These are phyloP conservation scores for Teratosphaeria zuluensis DNA, from an alignment of 2,329 filamentous ascomycete species.

Conservation along the genomic window DNA sequence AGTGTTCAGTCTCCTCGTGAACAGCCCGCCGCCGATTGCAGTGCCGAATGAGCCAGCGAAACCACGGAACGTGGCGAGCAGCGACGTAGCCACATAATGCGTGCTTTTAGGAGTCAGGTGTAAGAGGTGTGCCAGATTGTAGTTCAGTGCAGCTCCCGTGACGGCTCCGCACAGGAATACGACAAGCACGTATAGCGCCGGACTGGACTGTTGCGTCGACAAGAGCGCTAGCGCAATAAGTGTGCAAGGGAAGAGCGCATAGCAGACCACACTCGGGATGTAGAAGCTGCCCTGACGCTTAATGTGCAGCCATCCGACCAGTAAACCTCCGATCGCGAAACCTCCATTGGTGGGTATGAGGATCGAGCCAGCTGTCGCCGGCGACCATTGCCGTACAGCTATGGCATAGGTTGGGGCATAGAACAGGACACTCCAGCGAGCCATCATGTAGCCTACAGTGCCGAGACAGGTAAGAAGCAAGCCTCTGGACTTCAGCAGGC, in stretches of 20 bases:
- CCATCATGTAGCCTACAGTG: conserved; percentile 69
- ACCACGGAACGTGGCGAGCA: conserved; percentile 70
- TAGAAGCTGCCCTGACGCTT: conserved; percentile 65
- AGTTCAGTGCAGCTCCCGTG: conserved; percentile 66
- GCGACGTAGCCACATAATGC: conserved; percentile 65
- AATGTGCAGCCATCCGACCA: conserved; percentile 68
- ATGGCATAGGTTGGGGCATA: conserved; percentile 73
- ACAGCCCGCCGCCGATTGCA: conserved; percentile 68
- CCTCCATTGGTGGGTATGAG: conserved; percentile 74
- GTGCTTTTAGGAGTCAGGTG: conserved; percentile 57
- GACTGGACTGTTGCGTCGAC: conserved; percentile 43
- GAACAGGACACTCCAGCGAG: conserved; percentile 71
- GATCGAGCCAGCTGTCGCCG: conserved; percentile 62
- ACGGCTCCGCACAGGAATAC: conserved; percentile 63
- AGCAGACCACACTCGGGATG: conserved; percentile 38
- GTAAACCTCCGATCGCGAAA: conserved; percentile 63
- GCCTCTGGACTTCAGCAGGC: conserved; percentile 58
- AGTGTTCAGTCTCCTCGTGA: conserved; percentile 50
- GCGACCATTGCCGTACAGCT: conserved; percentile 60
- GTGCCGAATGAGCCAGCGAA: conserved; percentile 75
- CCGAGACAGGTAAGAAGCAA: conserved; percentile 64
- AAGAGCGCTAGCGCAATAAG: conserved; percentile 49
- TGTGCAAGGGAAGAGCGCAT: conserved; percentile 52
- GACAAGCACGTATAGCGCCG: conserved; percentile 46
- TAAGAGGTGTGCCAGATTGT: conserved; percentile 69